Evolutionary conservation across 202 grass and related monocot species (phyloP), one percentile per base, ranked within the genome.

Genomic region (Sporobolus alterniflorus): DNA sequence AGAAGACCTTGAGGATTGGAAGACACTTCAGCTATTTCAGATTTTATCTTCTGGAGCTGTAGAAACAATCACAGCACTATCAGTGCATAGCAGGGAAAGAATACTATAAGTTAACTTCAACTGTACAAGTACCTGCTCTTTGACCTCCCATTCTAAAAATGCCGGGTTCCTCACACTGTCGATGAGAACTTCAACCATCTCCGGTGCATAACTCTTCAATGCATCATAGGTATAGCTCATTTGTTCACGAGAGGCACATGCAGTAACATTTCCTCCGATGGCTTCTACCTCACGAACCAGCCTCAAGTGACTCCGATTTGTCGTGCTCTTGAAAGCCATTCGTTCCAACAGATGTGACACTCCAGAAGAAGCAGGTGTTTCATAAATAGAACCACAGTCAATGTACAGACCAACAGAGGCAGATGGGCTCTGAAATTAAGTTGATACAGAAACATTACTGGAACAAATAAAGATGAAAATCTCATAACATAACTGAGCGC

Each of bases 141-240:
- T 88, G 70, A 95, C 90, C 79, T 95, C 93, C 93, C 90, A 95
- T 28, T 90, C 78, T 52, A 88, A 88, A 77, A 92, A 95, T 77
- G 88, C 87, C 43, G 92, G 73, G 75, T 95, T 95, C 36, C 82
- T 90, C 73, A 92, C 89, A 74, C 70, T 88, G 61, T 95, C 93
- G 17, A 95, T 73, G 22, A 95, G 93, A 52, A 95, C 87, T 69
- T 95, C 93, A 71, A 92, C 74, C 87, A 95, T 95, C 74, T 92
- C 83, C 2, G 93, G 87, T 63, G 79, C 73, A 77, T 95, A 81
- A 29, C 57, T 70, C 57, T 95, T 95, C 65, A 95, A 69, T 43
- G 93, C 90, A 75, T 95, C 87, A 74, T 90, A 95, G 30, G 85
- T 95, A 85, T 95, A 95, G 66, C 93, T 81, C 85, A 95, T 95